Evolutionary conservation across 2,329 filamentous ascomycete species (phyloP).

Genomic region (Paramyrothecium sp.): DNA sequence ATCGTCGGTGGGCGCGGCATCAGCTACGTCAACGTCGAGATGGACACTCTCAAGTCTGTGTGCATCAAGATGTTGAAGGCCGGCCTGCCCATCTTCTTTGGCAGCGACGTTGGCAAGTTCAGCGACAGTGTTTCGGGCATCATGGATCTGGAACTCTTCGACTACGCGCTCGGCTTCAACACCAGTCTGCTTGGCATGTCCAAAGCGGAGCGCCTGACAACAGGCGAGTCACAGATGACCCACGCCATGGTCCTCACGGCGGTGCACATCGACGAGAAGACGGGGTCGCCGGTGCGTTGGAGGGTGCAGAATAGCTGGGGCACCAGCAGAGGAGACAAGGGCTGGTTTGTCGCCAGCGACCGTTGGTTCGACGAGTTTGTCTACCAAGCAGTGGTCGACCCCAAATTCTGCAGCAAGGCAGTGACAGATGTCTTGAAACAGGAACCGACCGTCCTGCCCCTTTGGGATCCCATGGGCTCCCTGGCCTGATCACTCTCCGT

Average conservation of each 20-base stretch:
- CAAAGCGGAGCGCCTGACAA: conserved; percentile 72
- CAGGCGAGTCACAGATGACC: conserved; percentile 80
- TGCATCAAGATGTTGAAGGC: conserved; percentile 76
- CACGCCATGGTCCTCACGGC: conserved; percentile 91
- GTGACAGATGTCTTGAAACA: conserved; percentile 69
- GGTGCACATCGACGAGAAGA: conserved; percentile 69
- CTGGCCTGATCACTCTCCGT: conserved; percentile 47
- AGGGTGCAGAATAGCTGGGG: conserved; percentile 88
- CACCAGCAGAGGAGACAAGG: conserved; percentile 65
- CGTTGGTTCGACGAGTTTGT: conserved; percentile 77
- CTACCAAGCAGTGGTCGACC: conserved; percentile 84
- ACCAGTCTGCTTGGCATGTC: conserved; percentile 69
- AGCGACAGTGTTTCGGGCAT: conserved; percentile 66
- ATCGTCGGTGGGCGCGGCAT: conserved; percentile 73
- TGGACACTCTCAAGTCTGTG: conserved; percentile 67
- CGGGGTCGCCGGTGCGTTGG: conserved; percentile 70
- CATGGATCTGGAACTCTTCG: conserved; percentile 75
- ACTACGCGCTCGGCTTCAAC: conserved; percentile 85
- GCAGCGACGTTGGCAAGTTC: conserved; percentile 83
- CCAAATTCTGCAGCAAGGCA: conserved; percentile 62
- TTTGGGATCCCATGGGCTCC: conserved; percentile 81
- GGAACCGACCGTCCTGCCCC: conserved; percentile 67
- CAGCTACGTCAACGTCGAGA: conserved; percentile 81
- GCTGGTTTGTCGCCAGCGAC: conserved; percentile 90
- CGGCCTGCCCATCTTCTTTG: conserved; percentile 84